Evolutionary conservation across 108 stramenopile species (phyloP).

Genomic region (Skeletonema marinoi): DNA sequence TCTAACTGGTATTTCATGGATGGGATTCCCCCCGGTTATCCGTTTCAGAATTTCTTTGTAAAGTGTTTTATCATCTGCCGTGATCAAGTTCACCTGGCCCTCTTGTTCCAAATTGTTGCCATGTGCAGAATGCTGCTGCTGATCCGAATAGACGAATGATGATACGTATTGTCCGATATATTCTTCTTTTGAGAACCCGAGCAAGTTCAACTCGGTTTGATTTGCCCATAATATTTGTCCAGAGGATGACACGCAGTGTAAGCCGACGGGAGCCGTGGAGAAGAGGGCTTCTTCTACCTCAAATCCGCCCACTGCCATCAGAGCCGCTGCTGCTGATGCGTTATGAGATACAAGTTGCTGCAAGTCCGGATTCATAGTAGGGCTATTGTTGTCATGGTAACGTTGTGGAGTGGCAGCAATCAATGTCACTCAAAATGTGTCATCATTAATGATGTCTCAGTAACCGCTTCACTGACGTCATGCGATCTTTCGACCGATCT

Average conservation of each 20-base stretch:
- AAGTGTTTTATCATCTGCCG: conserved; percentile 49
- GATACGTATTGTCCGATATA: conserved; percentile 52
- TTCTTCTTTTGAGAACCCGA: conserved; percentile 54
- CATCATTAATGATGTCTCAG: no score
- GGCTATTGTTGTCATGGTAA: neutral
- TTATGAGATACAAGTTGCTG: neutral
- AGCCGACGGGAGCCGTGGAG: conserved; percentile 59
- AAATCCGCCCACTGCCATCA: conserved; percentile 24
- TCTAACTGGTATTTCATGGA: conserved; percentile 52
- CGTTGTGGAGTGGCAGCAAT: no score
- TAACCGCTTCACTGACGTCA: no score
- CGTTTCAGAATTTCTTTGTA: conserved; percentile 51
- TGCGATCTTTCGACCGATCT: no score
- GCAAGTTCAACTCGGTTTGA: conserved; percentile 50
- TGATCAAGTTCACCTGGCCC: neutral
- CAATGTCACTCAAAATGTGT: no score
- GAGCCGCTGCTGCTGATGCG: neutral
- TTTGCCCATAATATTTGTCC: conserved; percentile 59
- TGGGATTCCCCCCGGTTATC: conserved; percentile 42
- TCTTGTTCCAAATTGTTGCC: neutral
- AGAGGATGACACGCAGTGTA: conserved; percentile 48
- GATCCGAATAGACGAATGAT: conserved; percentile 47
- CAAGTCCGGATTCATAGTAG: neutral
- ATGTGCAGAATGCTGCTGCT: neutral
- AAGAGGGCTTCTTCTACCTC: conserved; percentile 56